Conservation (phyloP, 2,329 filamentous ascomycete species). For the Aspergillus pseudonomiae region DNA sequence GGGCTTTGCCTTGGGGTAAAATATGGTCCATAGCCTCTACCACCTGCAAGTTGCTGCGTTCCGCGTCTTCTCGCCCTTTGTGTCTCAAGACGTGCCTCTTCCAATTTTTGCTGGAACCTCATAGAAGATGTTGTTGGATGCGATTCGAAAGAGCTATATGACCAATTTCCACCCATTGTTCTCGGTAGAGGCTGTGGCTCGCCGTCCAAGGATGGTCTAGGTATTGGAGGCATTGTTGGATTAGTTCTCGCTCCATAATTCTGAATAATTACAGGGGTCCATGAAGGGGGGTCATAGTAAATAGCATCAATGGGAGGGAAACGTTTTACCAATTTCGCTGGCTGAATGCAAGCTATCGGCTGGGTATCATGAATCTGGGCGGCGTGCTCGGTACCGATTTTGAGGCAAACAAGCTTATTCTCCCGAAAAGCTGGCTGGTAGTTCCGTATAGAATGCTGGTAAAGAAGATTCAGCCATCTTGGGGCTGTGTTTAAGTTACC, state of each 20-base stretch:
- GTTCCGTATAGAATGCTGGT: background rate
- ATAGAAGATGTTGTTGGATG: constrained; percentile 15
- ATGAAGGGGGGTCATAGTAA: background rate
- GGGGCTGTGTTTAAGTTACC: constrained; percentile 5
- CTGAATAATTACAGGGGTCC: background rate
- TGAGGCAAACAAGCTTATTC: constrained; percentile 23
- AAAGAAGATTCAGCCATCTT: background rate
- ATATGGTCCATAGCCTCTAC: background rate
- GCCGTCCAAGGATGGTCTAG: background rate
- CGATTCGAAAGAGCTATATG: constrained; percentile 12
- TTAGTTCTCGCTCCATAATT: background rate
- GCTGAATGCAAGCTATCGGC: background rate
- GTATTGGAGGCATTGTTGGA: background rate
- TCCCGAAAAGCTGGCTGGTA: background rate
- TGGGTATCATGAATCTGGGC: constrained; percentile 20
- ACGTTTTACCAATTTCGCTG: background rate
- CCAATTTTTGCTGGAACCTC: constrained; percentile 16
- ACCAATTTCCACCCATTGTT: constrained; percentile 20
- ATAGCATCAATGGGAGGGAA: constrained; percentile 8
- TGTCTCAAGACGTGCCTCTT: constrained; percentile 19
- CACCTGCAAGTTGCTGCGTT: background rate
- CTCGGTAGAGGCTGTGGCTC: constrained; percentile 12
- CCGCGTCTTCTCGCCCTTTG: background rate
- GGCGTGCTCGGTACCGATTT: constrained; percentile 24
- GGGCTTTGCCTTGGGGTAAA: background rate